A percentile compares a stretch with the other conserved stretches of the same genome.
phyloP scores from a whole-genome alignment of 345 rosid genomes.

The Citrus unshiu region DNA sequence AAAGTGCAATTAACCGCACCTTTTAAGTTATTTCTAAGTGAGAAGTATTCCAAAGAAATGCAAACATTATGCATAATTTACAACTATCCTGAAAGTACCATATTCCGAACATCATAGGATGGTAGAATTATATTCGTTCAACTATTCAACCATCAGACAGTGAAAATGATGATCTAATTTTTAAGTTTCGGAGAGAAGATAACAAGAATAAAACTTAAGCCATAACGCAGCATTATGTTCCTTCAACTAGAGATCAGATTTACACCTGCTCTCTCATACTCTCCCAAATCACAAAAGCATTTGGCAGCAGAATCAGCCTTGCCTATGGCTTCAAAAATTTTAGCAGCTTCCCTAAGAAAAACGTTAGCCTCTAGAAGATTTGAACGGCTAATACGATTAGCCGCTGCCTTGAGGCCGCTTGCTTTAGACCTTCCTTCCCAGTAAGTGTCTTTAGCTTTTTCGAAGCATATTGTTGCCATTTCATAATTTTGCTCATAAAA shows the following conservation, averaged over 20 bases:
- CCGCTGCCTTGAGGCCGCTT: constrained; percentile 34
- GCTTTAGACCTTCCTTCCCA: constrained; percentile 47
- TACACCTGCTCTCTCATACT: constrained; percentile 39
- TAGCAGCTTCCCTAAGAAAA: constrained; percentile 44
- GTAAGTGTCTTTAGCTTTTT: constrained; percentile 36
- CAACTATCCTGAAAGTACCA: too few species aligned
- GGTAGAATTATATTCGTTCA: too few species aligned
- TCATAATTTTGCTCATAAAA: constrained; percentile 35
- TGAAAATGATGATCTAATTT: too few species aligned
- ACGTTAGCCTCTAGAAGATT: constrained; percentile 29
- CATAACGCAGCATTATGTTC: background rate
- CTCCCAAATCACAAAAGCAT: constrained; percentile 34
- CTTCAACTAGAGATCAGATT: background rate
- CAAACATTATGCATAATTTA: too few species aligned
- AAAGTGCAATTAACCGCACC: too few species aligned
- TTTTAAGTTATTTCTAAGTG: too few species aligned
- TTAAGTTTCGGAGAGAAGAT: background rate
- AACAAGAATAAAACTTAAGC: background rate
- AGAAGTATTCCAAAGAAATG: too few species aligned
- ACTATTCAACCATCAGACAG: too few species aligned
- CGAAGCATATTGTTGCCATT: constrained; percentile 49
- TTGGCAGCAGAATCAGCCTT: constrained; percentile 42
- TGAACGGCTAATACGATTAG: constrained; percentile 31
- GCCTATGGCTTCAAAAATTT: constrained; percentile 41
- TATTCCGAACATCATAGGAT: too few species aligned